Evolutionary conservation across 139 green algal genomes (phyloP), one percentile per base, ranked within the genome.

Genomic region (Chlamydomonas sp.): DNA sequence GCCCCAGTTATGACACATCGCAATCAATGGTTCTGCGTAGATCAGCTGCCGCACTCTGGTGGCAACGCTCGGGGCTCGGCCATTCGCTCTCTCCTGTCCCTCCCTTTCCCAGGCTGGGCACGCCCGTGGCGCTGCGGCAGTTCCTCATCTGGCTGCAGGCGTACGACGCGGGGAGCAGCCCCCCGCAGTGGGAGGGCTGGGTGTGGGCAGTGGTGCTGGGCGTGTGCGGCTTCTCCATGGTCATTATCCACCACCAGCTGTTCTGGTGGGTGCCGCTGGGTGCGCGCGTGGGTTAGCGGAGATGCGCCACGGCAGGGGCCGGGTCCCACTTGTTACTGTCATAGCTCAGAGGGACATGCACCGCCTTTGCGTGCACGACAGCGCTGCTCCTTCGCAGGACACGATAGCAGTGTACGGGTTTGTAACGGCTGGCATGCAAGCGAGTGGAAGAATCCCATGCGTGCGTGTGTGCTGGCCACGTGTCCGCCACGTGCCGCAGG

Each of bases 161-260:
- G 59, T 85, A 92, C 59, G 81, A 20, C 2, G 81, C 85, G n/a
- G 80, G 85, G 12, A 49, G 75, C 6, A 89, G 78, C 31, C 84
- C 89, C 3, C 71, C 86, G 57, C n/a, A 88, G n/a, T 93, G 91
- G 87, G 64, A 84, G 62, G 96, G 96, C n/a, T 98, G 95, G 96
- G 79, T 96, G 83, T 95, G 91, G 90, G 96, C 95, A 14, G 77
- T 90, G 49, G 88, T 91, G 58, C 86, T 97, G 74, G 93, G 85
- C 20, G 17, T 82, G 57, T 88, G 91, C 61, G 90, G 90, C 61
- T 94, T 94, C 31, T 49, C 84, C 61, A 93, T 96, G 85, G 82
- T 86, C 5, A 16, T 97, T 8, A 80, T 96, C 57, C 95, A 98
- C 91, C 96, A 98, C 90, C 95, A 96, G 90, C 86, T 95, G 61